These are phyloP conservation scores for Exophiala sideris DNA, from an alignment of 2,329 filamentous ascomycete genomes.

Conservation along the genomic window DNA sequence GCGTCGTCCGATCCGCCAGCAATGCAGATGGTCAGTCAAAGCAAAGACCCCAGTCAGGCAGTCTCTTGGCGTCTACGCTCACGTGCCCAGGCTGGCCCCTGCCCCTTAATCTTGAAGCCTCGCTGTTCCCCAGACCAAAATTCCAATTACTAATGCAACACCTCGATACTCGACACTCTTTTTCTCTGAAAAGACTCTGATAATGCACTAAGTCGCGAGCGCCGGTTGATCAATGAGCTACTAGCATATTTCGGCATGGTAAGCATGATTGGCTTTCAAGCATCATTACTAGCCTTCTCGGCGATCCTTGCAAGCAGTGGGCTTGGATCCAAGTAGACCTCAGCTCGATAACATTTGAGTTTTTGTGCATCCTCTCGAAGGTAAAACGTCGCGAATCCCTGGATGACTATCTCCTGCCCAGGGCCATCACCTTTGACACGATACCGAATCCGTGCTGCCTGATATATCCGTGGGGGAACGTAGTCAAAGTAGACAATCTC, in stretches of 20 bases:
- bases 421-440: conserved; percentile 16
- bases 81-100: too few species aligned
- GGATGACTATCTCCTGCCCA: conserved; percentile 15
- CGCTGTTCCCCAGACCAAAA: too few species aligned
- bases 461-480: conserved; percentile 18
- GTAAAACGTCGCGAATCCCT: conserved; percentile 14
- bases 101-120: too few species aligned
- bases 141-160: too few species aligned
- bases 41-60: too few species aligned
- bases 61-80: conserved; percentile 2
- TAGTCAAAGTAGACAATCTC: conserved; percentile 22
- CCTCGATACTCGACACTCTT: too few species aligned
- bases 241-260: too few species aligned
- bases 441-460: conserved; percentile 20
- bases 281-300: neutral
- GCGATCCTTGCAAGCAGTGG: conserved; percentile 8
- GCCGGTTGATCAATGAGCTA: too few species aligned
- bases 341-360: conserved; percentile 5
- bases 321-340: conserved; percentile 11
- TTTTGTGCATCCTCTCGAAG: conserved; percentile 9
- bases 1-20: too few species aligned
- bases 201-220: too few species aligned
- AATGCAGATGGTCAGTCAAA: too few species aligned
- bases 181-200: too few species aligned
- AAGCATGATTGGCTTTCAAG: neutral